Base-by-base conservation (phyloP, 2,329 filamentous ascomycete species). In the Colletotrichum simmondsii region DNA sequence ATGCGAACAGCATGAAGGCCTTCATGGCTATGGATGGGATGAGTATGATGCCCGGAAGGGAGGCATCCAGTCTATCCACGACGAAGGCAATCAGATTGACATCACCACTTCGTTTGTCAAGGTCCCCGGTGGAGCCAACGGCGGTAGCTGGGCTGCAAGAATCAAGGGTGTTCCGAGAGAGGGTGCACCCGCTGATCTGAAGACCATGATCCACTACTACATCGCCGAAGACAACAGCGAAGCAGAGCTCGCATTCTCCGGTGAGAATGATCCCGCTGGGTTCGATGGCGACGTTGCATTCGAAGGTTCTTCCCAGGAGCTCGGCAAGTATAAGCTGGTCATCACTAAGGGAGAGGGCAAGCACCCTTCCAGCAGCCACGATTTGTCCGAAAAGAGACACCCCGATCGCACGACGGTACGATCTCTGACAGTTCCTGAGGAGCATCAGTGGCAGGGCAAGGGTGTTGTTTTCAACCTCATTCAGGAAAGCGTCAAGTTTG, bases 21-120 rank as follows among this genome's bases (percentile, higher is more conserved):
- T 99, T 89, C 93, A 91, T 60, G 96, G 96, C 68, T 99, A 99
- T 82, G 97, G 97, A 74, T 99, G 97, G 97, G 95, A 98, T 78
- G 94, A 97, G 81, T 99, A 97, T 82, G 97, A 99, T 83, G 92
- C 95, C 26, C 90, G 97, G 71, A 93, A 89, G 69, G 97, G 97
- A 74, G 97, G 97, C 68, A 88, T 94, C 26, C 95, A 99, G 83
- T 94, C 93, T 0, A 96, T 99, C 72, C 95, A 97, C 80, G 97
- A 99, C 81, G 92, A 92, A 66, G 93, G 90, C 61, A 99, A 99
- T 83, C 90, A 90, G 70, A 89, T 99, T 76, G 95, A 98, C 83
- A 89, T 99, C 75, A 97, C 94, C 10, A 98, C 96, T 56, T 94
- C 94, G 64, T 98, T 98, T 83, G 91, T 98, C 79, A 99, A 98